Percentiles rank a stretch among this genome's conserved stretches.
Conservation (phyloP, 2,329 filamentous ascomycete species). For the Talaromyces sp. region DNA sequence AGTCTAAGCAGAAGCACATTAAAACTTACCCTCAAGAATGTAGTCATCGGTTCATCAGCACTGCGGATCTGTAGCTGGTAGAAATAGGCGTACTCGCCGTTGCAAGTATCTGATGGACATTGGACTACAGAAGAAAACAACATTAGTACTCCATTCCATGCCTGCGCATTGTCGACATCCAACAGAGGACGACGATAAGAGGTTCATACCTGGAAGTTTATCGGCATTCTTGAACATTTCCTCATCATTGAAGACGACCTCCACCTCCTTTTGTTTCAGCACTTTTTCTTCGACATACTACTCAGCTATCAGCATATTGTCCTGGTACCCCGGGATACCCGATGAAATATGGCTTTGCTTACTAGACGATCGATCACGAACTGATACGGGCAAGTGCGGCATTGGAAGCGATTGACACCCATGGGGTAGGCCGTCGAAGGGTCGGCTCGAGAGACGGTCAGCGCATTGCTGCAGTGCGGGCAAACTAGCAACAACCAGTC, state of each 20-base stretch:
- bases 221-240: constrained; percentile 90
- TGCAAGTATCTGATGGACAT: constrained; percentile 77
- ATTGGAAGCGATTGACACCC: constrained; percentile 78
- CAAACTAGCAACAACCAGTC: constrained; percentile 38
- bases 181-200: background rate
- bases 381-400: constrained; percentile 91
- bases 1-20: background rate
- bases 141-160: background rate
- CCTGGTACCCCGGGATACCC: background rate
- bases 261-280: constrained; percentile 81
- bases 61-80: constrained; percentile 97
- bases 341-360: background rate
- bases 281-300: constrained; percentile 71
- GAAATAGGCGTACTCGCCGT: constrained; percentile 82
- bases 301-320: background rate
- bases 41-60: constrained; percentile 98
- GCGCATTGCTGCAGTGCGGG: constrained; percentile 49
- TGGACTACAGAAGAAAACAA: constrained; percentile 54
- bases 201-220: constrained; percentile 61
- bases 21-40: constrained; percentile 74
- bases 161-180: background rate
- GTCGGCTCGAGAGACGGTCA: constrained; percentile 45
- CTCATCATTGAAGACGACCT: constrained; percentile 84
- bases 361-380: constrained; percentile 67
- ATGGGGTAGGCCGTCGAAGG: constrained; percentile 37